Percentiles rank a stretch among this genome's conserved stretches.
Evolutionary conservation across 176 grass and related monocot species (phyloP).

Genomic region (Hordeum vulgare): MorexV3_pseudomolecules_assembly NC_058522.1:549927657-549928156

Average conservation of each 20-base stretch:
- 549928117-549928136: neutral
- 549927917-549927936: neutral
- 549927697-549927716: neutral
- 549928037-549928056: too few species aligned
- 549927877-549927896: neutral
- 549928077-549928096: neutral
- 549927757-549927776: neutral
- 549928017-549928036: too few species aligned
- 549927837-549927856: neutral
- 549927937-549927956: neutral
- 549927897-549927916: neutral
- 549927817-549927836: neutral
- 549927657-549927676: neutral
- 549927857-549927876: neutral
- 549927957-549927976: neutral
- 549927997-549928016: neutral
- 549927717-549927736: neutral
- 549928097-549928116: neutral
- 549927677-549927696: neutral
- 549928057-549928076: neutral
- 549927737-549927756: neutral
- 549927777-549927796: neutral
- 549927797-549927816: neutral
- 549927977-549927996: neutral
- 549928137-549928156: too few species aligned